Evolutionary conservation across 768 basidiomycete species (phyloP).

Genomic region (Leucocoprinus leucothites): DNA sequence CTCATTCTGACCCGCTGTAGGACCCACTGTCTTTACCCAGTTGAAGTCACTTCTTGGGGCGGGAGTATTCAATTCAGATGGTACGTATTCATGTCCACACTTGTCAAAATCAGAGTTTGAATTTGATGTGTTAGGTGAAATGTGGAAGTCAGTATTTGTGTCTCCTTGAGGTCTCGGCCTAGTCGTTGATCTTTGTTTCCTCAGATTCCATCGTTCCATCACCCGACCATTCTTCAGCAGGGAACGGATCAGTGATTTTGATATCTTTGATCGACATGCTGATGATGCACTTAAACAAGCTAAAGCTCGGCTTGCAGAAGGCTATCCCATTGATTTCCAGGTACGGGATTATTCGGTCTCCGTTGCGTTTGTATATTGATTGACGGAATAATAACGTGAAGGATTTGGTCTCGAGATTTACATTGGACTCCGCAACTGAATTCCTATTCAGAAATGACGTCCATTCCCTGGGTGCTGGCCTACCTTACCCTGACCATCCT

Average conservation of each 20-base stretch:
- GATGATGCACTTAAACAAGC: constrained; percentile 41
- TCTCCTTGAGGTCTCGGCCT: neutral
- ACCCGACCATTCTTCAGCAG: constrained; percentile 67
- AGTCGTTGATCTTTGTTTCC: neutral
- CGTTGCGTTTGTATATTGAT: neutral
- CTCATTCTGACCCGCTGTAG: constrained; percentile 18
- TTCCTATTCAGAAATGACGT: constrained; percentile 58
- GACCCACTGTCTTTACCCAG: constrained; percentile 23
- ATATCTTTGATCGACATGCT: constrained; percentile 55
- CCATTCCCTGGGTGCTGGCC: constrained; percentile 42
- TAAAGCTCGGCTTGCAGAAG: constrained; percentile 39
- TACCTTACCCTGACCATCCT: constrained; percentile 40
- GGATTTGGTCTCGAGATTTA: constrained; percentile 49
- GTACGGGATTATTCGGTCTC: constrained; percentile 26
- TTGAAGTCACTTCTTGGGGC: constrained; percentile 41
- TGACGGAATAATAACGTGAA: constrained; percentile 9
- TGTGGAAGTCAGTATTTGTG: constrained; percentile 54
- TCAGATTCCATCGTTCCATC: constrained; percentile 58
- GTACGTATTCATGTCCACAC: constrained; percentile 22
- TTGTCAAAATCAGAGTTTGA: neutral
- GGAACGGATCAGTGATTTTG: constrained; percentile 58
- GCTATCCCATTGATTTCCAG: constrained; percentile 59
- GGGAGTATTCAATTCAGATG: constrained; percentile 61
- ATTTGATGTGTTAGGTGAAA: constrained; percentile 39
- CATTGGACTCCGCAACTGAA: constrained; percentile 61